Evolutionary conservation across 257 asterid species (phyloP), one percentile per base, ranked within the genome.

Genomic region (Solanum appendiculatum): DNA sequence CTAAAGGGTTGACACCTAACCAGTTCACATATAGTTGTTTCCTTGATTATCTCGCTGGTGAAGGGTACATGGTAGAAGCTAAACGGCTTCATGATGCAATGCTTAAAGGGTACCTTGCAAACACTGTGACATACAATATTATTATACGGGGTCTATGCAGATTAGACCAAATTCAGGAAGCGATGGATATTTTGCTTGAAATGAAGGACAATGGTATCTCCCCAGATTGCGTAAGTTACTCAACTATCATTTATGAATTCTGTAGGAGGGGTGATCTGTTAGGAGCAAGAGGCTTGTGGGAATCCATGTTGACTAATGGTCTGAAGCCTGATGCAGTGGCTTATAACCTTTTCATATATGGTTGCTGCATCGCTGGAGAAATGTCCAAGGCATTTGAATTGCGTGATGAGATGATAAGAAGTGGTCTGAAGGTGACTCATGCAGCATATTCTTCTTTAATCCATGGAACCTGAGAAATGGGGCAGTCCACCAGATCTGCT

Each of bases 141-240:
- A 83, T 95, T 11, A 93, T 95, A 84, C 92, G 96, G 77, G 98
- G 99, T 40, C 92, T 94, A 40, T 95, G 99, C 92, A 92, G 91
- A 91, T 78, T 85, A 88, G 97, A 96, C 75, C 90, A 58, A 51
- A 83, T 96, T 82, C 84, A 93, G 60, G 92, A 93, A 90, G 98
- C 98, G 75, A 82, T 74, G 5, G 87, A 80, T 23, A 86, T 90
- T 33, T 87, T 97, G 44, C 75, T 20, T 80, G 96, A 95, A 89
- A 95, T 95, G 98, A 87, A 89, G 1, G 73, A 69, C 34, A 94
- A 91, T 33, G 93, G 96, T 20, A 63, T 94, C 31, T 73, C 88
- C 77, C 98, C 98, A 2, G 98, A 97, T 87, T 95, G 98, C 33
- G 87, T 94, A 66, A 95, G 97, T 87, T 97, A 94, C 90, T 93